Conservation (phyloP, 1,284 basidiomycete genomes). For the Ganoderma multipileum region DNA sequence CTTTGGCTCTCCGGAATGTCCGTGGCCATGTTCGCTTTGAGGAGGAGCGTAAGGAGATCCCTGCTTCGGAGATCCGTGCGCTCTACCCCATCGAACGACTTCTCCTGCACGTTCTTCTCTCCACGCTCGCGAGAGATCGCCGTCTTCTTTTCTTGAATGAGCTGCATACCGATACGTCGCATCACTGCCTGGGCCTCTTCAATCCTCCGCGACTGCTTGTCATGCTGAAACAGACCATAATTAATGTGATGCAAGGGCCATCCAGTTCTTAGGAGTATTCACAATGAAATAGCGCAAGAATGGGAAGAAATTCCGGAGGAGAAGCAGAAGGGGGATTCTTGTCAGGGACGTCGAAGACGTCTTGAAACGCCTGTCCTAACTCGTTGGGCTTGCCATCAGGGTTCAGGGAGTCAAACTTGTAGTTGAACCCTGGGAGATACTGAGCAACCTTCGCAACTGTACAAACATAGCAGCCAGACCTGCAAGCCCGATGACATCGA, state of each 20-base stretch:
- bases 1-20: conserved; percentile 50
- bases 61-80: conserved; percentile 54
- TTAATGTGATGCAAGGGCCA: background rate
- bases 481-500: conserved; percentile 59
- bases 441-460: no score
- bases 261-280: background rate
- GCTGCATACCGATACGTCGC: conserved; percentile 43
- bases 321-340: conserved; percentile 10
- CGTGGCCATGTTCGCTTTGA: conserved; percentile 56
- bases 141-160: conserved; percentile 50
- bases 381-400: conserved; percentile 40
- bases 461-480: conserved; percentile 27
- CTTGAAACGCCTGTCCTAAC: conserved; percentile 47
- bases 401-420: conserved; percentile 46
- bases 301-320: conserved; percentile 23
- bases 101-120: conserved; percentile 39
- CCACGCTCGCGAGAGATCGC: conserved; percentile 47
- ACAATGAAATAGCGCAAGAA: conserved; percentile 26
- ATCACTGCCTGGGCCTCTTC: conserved; percentile 40
- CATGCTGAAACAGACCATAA: background rate
- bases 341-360: conserved; percentile 21
- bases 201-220: conserved; percentile 4
- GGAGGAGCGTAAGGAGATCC: conserved; percentile 44
- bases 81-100: conserved; percentile 59
- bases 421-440: conserved; percentile 47